Conservation (phyloP, 2,329 filamentous ascomycete species). For the Penicillium olsonii region DNA sequence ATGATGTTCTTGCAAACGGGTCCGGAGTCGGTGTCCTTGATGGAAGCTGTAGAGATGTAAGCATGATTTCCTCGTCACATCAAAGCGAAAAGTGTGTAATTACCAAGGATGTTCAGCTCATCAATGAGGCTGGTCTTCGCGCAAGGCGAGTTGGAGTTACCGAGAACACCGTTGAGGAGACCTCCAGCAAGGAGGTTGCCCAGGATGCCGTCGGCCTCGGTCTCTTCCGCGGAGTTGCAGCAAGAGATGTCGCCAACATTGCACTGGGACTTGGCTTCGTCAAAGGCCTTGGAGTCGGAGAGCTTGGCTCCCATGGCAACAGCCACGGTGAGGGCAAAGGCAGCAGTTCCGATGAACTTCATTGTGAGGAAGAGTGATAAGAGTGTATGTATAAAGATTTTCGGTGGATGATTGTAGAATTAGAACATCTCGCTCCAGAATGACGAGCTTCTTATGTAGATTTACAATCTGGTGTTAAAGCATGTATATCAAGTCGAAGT, state of each 20-base stretch:
- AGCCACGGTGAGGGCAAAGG: constrained; percentile 1
- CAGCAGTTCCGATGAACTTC: constrained; percentile 5
- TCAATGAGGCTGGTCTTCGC: constrained; percentile 4
- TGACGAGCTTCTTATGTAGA: background rate
- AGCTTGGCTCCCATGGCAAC: background rate
- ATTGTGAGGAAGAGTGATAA: background rate
- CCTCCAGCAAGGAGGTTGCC: constrained; percentile 1
- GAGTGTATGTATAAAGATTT: too few species aligned
- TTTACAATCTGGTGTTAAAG: background rate
- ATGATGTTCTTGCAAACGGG: constrained; percentile 8
- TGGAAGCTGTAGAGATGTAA: background rate
- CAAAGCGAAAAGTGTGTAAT: background rate
- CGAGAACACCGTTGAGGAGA: constrained; percentile 1
- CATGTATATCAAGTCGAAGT: background rate
- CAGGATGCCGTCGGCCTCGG: background rate
- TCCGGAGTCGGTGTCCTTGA: background rate
- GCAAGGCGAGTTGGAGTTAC: constrained; percentile 5
- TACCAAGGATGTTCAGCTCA: background rate
- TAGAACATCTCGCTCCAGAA: background rate
- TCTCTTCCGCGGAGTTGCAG: constrained; percentile 1
- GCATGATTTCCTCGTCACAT: background rate
- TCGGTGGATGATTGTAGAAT: background rate
- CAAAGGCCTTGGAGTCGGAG: background rate
- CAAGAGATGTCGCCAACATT: background rate
- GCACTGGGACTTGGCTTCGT: constrained; percentile 2